Base-by-base conservation (phyloP, 2,329 filamentous ascomycete genomes). In the Microsporum canis region DNA sequence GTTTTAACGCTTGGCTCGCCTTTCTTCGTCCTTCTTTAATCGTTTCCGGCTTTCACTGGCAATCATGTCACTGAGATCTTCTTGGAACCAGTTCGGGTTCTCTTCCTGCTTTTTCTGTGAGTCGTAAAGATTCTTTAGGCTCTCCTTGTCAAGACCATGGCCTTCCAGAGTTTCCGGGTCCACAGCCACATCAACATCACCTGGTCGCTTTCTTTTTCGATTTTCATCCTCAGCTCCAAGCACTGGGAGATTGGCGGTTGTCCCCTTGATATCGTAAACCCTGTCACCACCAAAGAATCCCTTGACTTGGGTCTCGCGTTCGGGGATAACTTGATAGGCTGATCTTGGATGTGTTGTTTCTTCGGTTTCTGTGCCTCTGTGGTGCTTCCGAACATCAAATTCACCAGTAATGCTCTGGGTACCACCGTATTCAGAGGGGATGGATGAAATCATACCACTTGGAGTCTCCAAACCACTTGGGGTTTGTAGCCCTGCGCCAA, bases 221-320 rank as follows among this genome's bases (percentile, higher is more conserved):
- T 73, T 80, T 61, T 91, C 84, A 62, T 91, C 88, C 29, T 95
- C 89, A 65, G 84, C 82, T 8, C 91, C 94, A 3, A 99, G 82
- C 2, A 95, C 82, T 0, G 88, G 88, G 63, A 89, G 74, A 63
- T 80, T 77, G 27, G 78, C 76, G 63, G 81, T 78, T 36, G 78
- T 79, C 65, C 78, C 84, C 64, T 81, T 87, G 64, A 99, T 82
- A 75, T 99, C 91, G 75, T 99, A 99, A 14, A 88, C 88, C 70
- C 90, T 88, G 71, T 97, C 92, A 68, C 89, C 91, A 67, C 94
- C 94, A 72, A 99, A 97, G 83, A 99, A 97, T 53, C 94, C 94
- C 67, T 91, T 88, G 3, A 89, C 85, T 58, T 87, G 85, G 27
- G 91, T 87, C 71, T 92, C 87, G 62, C 88, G 88, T 76, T 99